Evolutionary conservation across 495 filamentous ascomycete genomes (phyloP).

Genomic region (Xylaria telfairii): DNA sequence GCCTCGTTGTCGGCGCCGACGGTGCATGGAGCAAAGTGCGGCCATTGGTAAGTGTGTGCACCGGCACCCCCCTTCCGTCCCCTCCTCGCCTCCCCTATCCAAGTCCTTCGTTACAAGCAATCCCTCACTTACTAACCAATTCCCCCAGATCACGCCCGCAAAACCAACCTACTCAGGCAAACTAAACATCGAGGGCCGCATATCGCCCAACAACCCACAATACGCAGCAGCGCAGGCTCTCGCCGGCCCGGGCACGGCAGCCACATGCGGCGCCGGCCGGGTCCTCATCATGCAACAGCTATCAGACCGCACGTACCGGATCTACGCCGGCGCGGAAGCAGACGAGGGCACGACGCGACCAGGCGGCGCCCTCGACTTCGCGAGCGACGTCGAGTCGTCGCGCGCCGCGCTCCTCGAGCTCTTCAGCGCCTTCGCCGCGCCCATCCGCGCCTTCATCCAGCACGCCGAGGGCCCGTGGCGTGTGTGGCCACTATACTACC

Average conservation of each 20-base stretch:
- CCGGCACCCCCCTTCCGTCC: neutral
- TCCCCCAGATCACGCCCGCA: constrained; percentile 35
- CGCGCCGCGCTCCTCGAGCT: constrained; percentile 21
- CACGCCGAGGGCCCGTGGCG: constrained; percentile 36
- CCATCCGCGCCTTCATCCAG: constrained; percentile 35
- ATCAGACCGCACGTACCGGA: constrained; percentile 39
- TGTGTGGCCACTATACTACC: constrained; percentile 39
- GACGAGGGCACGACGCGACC: constrained; percentile 31
- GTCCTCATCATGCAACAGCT: constrained; percentile 36
- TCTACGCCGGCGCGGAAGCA: constrained; percentile 36
- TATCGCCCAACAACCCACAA: constrained; percentile 32
- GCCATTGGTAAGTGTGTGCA: constrained; percentile 29
- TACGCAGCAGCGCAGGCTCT: constrained; percentile 28
- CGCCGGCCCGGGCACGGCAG: constrained; percentile 30
- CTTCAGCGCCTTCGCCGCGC: constrained; percentile 37
- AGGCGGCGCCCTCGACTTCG: constrained; percentile 28
- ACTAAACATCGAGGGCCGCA: constrained; percentile 36
- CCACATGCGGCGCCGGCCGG: constrained; percentile 31
- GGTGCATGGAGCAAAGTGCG: constrained; percentile 46
- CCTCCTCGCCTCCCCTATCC: neutral
- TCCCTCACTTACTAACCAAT: neutral
- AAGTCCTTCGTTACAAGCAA: neutral
- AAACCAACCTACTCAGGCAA: constrained; percentile 41
- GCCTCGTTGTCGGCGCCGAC: constrained; percentile 43
- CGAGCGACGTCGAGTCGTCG: neutral